These are phyloP conservation scores for Ustanciosporium gigantosporum DNA, from an alignment of 1,284 basidiomycete genomes.

Conservation along the genomic window DNA sequence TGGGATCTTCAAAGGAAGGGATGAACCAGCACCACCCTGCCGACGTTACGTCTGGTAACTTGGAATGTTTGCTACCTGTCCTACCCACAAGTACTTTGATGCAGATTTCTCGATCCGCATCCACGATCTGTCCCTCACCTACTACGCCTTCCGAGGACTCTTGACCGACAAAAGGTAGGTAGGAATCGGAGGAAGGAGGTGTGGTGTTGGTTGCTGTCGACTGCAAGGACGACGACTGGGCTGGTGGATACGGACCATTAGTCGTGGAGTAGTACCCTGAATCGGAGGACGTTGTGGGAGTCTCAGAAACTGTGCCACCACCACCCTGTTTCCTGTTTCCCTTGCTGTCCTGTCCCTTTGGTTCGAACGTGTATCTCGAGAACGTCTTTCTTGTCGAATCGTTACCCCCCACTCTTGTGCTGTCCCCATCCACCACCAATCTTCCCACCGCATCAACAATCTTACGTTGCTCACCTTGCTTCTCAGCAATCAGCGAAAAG, in stretches of 20 bases:
- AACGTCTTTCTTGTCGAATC: not conserved
- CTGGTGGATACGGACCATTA: not conserved
- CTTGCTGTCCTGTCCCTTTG: slow-evolving; percentile 6
- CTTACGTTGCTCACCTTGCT: not conserved
- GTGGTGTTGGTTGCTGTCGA: slow-evolving; percentile 1
- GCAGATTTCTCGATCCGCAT: slow-evolving; percentile 58
- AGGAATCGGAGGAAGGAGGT: slow-evolving; percentile 18
- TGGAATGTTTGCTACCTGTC: slow-evolving; percentile 54
- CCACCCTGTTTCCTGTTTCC: slow-evolving; percentile 9
- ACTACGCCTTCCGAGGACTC: not conserved
- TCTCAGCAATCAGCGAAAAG: slow-evolving; percentile 14
- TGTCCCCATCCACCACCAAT: not conserved
- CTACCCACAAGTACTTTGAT: slow-evolving; percentile 57
- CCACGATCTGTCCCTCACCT: slow-evolving; percentile 29
- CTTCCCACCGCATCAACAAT: not conserved
- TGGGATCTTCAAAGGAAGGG: slow-evolving; percentile 54
- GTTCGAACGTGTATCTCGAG: slow-evolving; percentile 22
- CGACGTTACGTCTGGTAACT: slow-evolving; percentile 54
- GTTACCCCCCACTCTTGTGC: not conserved
- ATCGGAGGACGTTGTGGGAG: slow-evolving; percentile 6
- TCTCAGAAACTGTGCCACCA: not conserved
- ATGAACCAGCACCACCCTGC: slow-evolving; percentile 61
- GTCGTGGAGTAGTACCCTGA: slow-evolving; percentile 4
- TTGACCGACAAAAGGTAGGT: slow-evolving; percentile 10
- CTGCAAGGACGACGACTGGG: not conserved